Conservation (phyloP, 208 protist genomes). For the Leishmania turanica region DNA sequence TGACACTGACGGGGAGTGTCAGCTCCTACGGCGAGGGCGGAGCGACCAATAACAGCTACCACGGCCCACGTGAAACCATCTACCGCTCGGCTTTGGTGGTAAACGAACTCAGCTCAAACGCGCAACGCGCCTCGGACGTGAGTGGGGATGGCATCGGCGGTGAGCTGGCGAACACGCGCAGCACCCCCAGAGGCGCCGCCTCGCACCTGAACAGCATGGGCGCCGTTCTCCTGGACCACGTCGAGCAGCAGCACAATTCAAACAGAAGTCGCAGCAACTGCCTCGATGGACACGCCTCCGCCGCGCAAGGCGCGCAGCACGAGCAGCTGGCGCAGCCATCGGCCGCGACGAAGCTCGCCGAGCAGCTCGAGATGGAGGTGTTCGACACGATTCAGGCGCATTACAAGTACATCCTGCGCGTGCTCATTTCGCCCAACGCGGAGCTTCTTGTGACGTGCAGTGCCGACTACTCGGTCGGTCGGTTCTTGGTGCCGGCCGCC, state of each 20-base stretch:
- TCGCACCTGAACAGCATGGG: constrained; percentile 38
- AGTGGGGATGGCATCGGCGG: constrained; percentile 11
- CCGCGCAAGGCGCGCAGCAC: not conserved
- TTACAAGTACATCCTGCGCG: constrained; percentile 90
- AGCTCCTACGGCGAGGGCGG: constrained; percentile 13
- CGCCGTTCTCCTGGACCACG: constrained; percentile 39
- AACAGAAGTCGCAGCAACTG: constrained; percentile 13
- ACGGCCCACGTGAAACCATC: constrained; percentile 42
- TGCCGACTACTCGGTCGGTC: constrained; percentile 84
- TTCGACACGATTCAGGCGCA: constrained; percentile 84
- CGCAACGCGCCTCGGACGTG: constrained; percentile 16
- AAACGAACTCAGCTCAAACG: constrained; percentile 44
- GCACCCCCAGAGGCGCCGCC: constrained; percentile 3
- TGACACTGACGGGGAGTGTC: constrained; percentile 21
- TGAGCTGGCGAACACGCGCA: constrained; percentile 8
- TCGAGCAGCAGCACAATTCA: constrained; percentile 36
- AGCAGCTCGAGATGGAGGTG: constrained; percentile 64
- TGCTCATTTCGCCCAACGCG: constrained; percentile 69
- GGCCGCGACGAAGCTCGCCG: constrained; percentile 19
- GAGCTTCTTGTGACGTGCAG: constrained; percentile 79
- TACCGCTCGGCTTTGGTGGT: constrained; percentile 70
- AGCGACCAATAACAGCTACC: constrained; percentile 9
- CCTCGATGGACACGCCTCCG: not conserved
- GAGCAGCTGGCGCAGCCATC: constrained; percentile 13
- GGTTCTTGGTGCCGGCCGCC: constrained; percentile 58